Evolutionary conservation across 352 stramenopile genomes (phyloP).

Genomic region (Albugo laibachii): DNA sequence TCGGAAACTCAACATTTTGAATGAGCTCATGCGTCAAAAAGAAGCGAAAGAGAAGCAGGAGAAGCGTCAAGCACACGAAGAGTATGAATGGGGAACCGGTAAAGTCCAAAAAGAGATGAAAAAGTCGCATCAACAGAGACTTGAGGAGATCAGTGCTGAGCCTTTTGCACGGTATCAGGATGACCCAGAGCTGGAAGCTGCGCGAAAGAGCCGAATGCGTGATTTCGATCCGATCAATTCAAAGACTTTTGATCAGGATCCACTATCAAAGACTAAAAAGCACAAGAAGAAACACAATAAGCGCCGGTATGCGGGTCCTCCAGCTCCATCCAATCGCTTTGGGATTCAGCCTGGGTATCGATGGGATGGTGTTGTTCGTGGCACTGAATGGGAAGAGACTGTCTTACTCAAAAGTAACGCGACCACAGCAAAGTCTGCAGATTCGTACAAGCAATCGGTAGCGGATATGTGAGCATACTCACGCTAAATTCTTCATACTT

Average conservation of each 20-base stretch:
- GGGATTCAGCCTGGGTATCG: conserved; percentile 89
- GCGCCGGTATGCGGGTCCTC: conserved; percentile 44
- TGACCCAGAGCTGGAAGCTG: conserved; percentile 43
- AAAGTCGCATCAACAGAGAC: conserved; percentile 25
- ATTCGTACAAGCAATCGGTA: conserved; percentile 63
- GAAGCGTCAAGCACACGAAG: conserved; percentile 49
- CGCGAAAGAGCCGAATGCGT: conserved; percentile 29
- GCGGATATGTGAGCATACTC: conserved; percentile 45
- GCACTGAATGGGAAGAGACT: conserved; percentile 92
- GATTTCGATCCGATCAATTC: conserved; percentile 66
- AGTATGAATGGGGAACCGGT: conserved; percentile 72
- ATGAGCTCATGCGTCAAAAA: conserved; percentile 62
- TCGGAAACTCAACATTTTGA: conserved; percentile 73
- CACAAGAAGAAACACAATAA: conserved; percentile 23
- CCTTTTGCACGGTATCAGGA: conserved; percentile 51
- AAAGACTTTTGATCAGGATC: conserved; percentile 23
- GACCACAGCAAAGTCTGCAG: conserved; percentile 29
- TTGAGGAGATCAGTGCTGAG: conserved; percentile 39
- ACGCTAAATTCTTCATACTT: neutral
- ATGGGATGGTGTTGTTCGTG: conserved; percentile 95
- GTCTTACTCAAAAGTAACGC: conserved; percentile 70
- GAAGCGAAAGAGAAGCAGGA: conserved; percentile 58
- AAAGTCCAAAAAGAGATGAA: conserved; percentile 59
- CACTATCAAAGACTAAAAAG: conserved; percentile 7
- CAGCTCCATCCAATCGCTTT: conserved; percentile 68